Evolutionary conservation across 169 alveolate genomes (phyloP).

Genomic region (Cryptosporidium muris): DNA sequence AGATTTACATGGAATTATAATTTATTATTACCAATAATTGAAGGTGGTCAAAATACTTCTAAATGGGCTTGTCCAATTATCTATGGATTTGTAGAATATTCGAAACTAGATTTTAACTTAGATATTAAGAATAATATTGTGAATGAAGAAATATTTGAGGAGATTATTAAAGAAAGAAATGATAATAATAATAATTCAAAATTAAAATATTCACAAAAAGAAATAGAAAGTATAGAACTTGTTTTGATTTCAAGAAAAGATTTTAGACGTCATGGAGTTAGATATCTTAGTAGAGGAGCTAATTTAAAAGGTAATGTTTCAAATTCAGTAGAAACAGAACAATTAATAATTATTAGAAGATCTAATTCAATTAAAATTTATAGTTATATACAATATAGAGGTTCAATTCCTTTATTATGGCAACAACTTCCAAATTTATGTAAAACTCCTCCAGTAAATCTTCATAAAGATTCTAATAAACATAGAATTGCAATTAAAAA

Average conservation of each 20-base stretch:
- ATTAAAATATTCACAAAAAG: neutral
- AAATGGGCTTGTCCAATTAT: constrained; percentile 63
- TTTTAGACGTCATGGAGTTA: constrained; percentile 92
- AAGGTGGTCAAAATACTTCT: constrained; percentile 59
- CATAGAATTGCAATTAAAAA: constrained; percentile 73
- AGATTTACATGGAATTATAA: constrained; percentile 66
- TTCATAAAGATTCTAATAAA: constrained; percentile 74
- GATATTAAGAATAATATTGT: neutral
- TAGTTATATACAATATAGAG: constrained; percentile 92
- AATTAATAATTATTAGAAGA: constrained; percentile 83
- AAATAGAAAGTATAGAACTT: constrained; percentile 35
- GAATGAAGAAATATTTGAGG: too few relatives aligned
- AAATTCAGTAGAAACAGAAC: constrained; percentile 96
- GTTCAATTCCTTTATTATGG: constrained; percentile 96
- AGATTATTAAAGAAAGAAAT: too few relatives aligned
- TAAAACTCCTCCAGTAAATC: constrained; percentile 83
- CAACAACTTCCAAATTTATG: constrained; percentile 84
- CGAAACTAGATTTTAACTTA: neutral
- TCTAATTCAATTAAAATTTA: constrained; percentile 78
- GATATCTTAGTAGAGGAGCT: constrained; percentile 93
- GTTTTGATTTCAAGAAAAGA: constrained; percentile 91
- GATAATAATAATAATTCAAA: neutral
- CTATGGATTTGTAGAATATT: constrained; percentile 42
- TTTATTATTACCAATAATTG: constrained; percentile 31
- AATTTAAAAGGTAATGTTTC: constrained; percentile 86